A percentile compares a stretch with the other conserved stretches of the same genome.
phyloP scores from a whole-genome alignment of 257 asterid genomes.

The Fraxinus cuspidata region DNA sequence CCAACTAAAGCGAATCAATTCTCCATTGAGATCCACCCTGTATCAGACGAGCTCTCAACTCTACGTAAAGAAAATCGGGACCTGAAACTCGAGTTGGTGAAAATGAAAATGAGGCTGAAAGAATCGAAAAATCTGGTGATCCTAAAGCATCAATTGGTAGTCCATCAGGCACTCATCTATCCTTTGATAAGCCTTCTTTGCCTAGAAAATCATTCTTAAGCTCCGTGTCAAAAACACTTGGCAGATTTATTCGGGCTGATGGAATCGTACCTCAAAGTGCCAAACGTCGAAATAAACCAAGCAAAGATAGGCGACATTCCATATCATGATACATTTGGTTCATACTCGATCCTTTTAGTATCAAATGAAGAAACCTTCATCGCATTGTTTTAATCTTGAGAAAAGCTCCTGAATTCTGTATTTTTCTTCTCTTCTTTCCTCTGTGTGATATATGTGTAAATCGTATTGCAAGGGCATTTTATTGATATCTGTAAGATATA shows the following conservation, averaged over 20 bases:
- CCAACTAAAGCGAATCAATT: slow-evolving; percentile 32
- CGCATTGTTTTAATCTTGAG: slow-evolving; percentile 20
- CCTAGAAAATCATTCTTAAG: slow-evolving; percentile 68
- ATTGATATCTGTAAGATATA: neutral
- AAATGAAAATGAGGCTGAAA: slow-evolving; percentile 52
- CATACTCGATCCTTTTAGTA: neutral
- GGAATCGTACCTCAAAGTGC: slow-evolving; percentile 39
- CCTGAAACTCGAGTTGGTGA: slow-evolving; percentile 61
- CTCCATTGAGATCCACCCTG: slow-evolving; percentile 32
- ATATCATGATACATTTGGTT: slow-evolving; percentile 47
- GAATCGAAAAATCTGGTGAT: slow-evolving; percentile 50
- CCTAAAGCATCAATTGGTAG: slow-evolving; percentile 33
- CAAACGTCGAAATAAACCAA: slow-evolving; percentile 51
- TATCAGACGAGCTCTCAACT: slow-evolving; percentile 43
- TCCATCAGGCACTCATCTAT: slow-evolving; percentile 33
- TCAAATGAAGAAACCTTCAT: neutral
- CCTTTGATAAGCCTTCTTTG: slow-evolving; percentile 60
- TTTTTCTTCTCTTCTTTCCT: slow-evolving; percentile 9
- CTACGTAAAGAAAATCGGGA: slow-evolving; percentile 67
- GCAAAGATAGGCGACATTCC: slow-evolving; percentile 71
- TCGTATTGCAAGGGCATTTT: slow-evolving; percentile 5
- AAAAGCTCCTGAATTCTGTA: slow-evolving; percentile 7
- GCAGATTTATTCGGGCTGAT: slow-evolving; percentile 53
- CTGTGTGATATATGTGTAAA: slow-evolving; percentile 18
- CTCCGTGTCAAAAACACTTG: slow-evolving; percentile 61